Evolutionary conservation across 1,284 basidiomycete genomes (phyloP), one percentile per base, ranked within the genome.

Genomic region (Ganoderma resinaceum): DNA sequence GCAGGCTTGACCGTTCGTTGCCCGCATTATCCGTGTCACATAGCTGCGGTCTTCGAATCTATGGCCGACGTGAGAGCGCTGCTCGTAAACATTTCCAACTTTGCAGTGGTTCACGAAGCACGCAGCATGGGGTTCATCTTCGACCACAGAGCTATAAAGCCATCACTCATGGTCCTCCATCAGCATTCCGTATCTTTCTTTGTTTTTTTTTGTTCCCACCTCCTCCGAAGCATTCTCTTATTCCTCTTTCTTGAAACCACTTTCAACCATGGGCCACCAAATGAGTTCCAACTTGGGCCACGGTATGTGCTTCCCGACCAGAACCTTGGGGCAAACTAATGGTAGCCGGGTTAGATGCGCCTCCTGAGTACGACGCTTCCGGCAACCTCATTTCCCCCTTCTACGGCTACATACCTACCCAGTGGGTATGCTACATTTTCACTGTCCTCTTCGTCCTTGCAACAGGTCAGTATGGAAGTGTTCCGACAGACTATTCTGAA

Each of bases 141-240:
- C n/a, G 12, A 18, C 14, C 16, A 26, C 58, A 16, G 14, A 3
- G 26, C 20, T 38, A 26, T 60, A 60, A 40, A 60, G 7, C 6
- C 23, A 40, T 20, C 16, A 37, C n/a, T 38, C 26, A 40, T 60
- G 23, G 6, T 38, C 58, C n/a, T 60, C 38, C 23, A 16, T 11
- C 16, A 20, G 18, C 58, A 60, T 40, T 60, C 38, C 11, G 35
- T 14, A n/a, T 33, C 57, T 20, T 26, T 31, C 12, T 35, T 14
- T 37, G 38, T 38, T 18, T 26, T 11, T 29, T 18, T n/a, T n/a
- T n/a, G n/a, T n/a, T n/a, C n/a, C 12, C 23, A 42, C 3, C 11
- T 37, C 43, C 14, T 67, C 26, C 61, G 62, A 4, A 23, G 11
- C 18, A 70, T 75, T 62, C 68, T 78, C 11, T 65, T 57, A 11